Evolutionary conservation across 139 green algal species (phyloP).

Genomic region (Gonium pectorale): DNA sequence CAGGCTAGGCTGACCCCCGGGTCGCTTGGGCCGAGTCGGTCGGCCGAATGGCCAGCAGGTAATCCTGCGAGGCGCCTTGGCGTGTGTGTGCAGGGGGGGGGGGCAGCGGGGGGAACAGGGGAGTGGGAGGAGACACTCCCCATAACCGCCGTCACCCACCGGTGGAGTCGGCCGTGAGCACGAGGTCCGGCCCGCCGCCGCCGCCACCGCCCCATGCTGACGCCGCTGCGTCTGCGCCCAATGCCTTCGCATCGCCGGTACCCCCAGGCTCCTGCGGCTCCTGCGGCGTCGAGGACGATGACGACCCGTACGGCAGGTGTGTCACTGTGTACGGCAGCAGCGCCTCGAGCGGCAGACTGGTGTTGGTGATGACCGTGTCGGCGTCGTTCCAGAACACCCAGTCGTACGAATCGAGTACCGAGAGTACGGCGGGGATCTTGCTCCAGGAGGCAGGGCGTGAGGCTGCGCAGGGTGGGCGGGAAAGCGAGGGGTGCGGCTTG

Average conservation of each 20-base stretch:
- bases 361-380: constrained; percentile 59
- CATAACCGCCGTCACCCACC: background rate
- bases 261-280: background rate
- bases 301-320: too few species aligned
- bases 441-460: constrained; percentile 55
- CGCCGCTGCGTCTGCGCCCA: background rate
- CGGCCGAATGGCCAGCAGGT: too few species aligned
- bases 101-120: too few species aligned
- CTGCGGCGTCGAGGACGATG: too few species aligned
- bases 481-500: background rate
- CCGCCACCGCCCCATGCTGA: background rate
- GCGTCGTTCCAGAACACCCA: constrained; percentile 68
- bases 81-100: too few species aligned
- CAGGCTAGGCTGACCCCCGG: too few species aligned
- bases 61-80: too few species aligned
- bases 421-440: constrained; percentile 61
- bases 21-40: too few species aligned
- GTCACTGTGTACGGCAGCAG: constrained; percentile 9
- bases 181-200: background rate
- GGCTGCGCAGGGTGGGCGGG: background rate
- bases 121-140: too few species aligned
- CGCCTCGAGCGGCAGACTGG: background rate
- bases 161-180: background rate
- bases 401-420: constrained; percentile 41
- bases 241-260: background rate